Conservation (phyloP, 345 rosid genomes). For the Citrus glauca region DNA sequence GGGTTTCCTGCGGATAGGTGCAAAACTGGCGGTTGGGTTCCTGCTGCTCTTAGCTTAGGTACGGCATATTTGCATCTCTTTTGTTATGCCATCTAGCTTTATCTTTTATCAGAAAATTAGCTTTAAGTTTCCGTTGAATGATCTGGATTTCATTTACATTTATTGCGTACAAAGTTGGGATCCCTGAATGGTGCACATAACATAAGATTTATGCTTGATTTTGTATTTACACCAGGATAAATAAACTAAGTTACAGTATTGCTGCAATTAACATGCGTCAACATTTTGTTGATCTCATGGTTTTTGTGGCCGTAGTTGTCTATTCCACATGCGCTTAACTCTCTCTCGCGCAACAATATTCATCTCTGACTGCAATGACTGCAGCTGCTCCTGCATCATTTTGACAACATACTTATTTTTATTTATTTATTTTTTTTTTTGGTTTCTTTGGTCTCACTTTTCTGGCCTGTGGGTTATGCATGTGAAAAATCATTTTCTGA, state of each 20-base stretch:
- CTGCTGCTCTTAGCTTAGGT: slow-evolving; percentile 70
- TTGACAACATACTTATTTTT: too few relatives aligned
- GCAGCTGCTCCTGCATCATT: too few relatives aligned
- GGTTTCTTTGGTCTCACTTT: too few relatives aligned
- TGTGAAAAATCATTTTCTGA: too few relatives aligned
- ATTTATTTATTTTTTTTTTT: too few relatives aligned
- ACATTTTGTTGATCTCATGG: background rate
- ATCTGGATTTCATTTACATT: background rate
- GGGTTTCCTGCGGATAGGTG: slow-evolving; percentile 58
- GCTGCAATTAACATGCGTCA: background rate
- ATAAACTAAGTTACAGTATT: background rate
- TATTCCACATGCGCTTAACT: background rate
- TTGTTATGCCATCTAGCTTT: background rate
- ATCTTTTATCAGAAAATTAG: background rate
- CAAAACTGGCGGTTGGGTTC: slow-evolving; percentile 65
- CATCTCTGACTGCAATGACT: too few relatives aligned
- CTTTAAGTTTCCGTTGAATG: slow-evolving; percentile 5
- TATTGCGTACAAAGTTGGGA: background rate
- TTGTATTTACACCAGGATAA: background rate
- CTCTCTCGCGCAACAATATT: too few relatives aligned
- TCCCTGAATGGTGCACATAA: background rate
- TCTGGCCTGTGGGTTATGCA: too few relatives aligned
- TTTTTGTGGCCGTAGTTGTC: background rate
- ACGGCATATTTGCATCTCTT: background rate
- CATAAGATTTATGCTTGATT: background rate